Evolutionary conservation across 2,329 filamentous ascomycete species (phyloP).

Genomic region (Ascochyta viciae-villosae): DNA sequence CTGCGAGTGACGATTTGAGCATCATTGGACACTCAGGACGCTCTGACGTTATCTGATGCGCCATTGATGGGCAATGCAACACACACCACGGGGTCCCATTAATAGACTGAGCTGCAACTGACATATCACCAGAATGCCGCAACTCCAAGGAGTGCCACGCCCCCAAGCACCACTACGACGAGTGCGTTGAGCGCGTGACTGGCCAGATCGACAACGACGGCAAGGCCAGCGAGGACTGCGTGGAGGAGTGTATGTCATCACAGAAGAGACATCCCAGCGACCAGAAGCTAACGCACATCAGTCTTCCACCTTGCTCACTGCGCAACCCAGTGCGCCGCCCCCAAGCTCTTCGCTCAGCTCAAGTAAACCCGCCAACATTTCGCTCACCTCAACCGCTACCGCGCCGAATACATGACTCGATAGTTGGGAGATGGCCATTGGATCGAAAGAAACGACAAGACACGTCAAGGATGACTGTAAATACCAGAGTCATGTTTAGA

Average conservation of each 20-base stretch:
- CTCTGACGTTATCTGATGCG: slow-evolving; percentile 6
- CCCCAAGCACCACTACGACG: slow-evolving; percentile 96
- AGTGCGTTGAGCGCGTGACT: slow-evolving; percentile 95
- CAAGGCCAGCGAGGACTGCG: slow-evolving; percentile 90
- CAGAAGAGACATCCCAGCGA: neutral
- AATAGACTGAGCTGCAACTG: slow-evolving; percentile 21
- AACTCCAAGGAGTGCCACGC: slow-evolving; percentile 84
- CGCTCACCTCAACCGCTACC: slow-evolving; percentile 22
- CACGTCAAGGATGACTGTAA: slow-evolving; percentile 43
- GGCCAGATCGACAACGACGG: slow-evolving; percentile 71
- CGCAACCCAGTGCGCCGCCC: slow-evolving; percentile 88
- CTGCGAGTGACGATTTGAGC: neutral
- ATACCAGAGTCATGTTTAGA: slow-evolving; percentile 48
- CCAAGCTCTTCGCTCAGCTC: slow-evolving; percentile 91
- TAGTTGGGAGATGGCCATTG: slow-evolving; percentile 27
- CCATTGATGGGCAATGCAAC: slow-evolving; percentile 10
- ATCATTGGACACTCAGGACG: neutral
- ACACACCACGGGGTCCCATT: neutral
- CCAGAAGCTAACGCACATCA: slow-evolving; percentile 49
- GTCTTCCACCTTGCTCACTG: slow-evolving; percentile 99
- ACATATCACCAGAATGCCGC: slow-evolving; percentile 74
- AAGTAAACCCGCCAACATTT: slow-evolving; percentile 67
- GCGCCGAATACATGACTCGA: slow-evolving; percentile 21
- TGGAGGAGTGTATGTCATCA: slow-evolving; percentile 90
- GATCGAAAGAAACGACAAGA: slow-evolving; percentile 33